Conservation (phyloP, 306 rosid species). For the Vigna radiata region DNA sequence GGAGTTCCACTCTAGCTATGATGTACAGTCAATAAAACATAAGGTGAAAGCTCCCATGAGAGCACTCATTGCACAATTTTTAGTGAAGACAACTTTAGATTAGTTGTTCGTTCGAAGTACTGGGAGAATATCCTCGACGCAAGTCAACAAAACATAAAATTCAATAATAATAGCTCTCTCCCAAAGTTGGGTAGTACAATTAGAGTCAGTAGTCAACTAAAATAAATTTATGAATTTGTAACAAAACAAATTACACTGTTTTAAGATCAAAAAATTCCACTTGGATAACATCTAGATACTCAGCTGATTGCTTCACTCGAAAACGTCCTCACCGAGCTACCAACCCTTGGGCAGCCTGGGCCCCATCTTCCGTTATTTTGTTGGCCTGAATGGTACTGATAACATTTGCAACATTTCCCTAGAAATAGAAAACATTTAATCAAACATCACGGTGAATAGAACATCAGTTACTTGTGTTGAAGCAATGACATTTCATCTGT, state of each 20-base stretch:
- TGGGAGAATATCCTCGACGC: neutral
- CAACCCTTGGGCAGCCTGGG: slow-evolving; percentile 78
- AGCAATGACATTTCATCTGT: neutral
- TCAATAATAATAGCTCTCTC: neutral
- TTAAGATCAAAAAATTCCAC: slow-evolving; percentile 23
- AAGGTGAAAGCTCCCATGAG: neutral
- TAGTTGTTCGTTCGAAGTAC: neutral
- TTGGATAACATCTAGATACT: slow-evolving; percentile 36
- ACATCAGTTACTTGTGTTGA: neutral
- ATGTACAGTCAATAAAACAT: neutral
- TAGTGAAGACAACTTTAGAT: no score
- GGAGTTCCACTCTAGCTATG: neutral
- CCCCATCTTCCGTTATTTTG: slow-evolving; percentile 75
- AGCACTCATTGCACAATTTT: neutral
- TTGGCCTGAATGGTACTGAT: slow-evolving; percentile 82
- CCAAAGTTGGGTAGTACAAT: slow-evolving; percentile 32
- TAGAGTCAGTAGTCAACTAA: slow-evolving; percentile 29
- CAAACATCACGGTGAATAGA: neutral
- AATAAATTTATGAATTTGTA: slow-evolving; percentile 15
- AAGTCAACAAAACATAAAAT: neutral
- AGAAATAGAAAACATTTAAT: slow-evolving; percentile 28
- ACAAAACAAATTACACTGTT: slow-evolving; percentile 22
- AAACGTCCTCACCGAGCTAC: slow-evolving; percentile 62
- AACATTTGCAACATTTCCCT: slow-evolving; percentile 87
- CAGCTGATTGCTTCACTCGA: slow-evolving; percentile 18